phyloP scores from a whole-genome alignment of 2,329 filamentous ascomycete species.

The Nannizziopsis barbatae region DNA sequence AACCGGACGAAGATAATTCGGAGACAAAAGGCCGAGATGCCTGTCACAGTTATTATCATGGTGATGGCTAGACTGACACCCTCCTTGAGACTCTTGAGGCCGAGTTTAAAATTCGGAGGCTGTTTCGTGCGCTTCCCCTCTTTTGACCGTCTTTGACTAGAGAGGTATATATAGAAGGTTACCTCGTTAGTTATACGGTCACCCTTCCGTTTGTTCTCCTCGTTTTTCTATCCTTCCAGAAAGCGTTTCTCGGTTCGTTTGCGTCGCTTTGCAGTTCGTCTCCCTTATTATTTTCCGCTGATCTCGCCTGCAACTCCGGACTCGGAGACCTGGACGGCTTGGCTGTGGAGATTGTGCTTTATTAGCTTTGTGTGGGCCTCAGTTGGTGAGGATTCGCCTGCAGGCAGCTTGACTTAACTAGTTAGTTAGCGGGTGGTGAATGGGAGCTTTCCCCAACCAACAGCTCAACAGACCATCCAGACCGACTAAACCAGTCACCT shows the following conservation, averaged over 20 bases:
- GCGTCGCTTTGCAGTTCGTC: background rate
- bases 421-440: background rate
- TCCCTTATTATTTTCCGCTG: background rate
- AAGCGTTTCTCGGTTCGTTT: background rate
- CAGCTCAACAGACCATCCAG: conserved; percentile 1
- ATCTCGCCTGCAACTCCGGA: background rate
- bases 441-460: conserved; percentile 6
- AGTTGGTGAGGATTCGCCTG: background rate
- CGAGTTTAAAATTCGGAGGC: no score
- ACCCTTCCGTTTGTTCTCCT: no score
- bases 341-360: conserved; percentile 6
- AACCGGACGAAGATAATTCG: no score
- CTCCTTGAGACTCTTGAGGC: no score
- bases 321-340: conserved; percentile 4
- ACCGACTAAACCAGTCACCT: background rate
- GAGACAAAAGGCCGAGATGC: no score
- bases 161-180: no score
- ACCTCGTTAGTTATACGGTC: no score
- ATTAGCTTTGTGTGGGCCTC: background rate
- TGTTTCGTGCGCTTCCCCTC: no score
- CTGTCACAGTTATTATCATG: no score
- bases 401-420: background rate
- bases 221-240: no score
- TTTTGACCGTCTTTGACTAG: no score
- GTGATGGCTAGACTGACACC: no score